phyloP scores from a whole-genome alignment of 495 filamentous ascomycete genomes.

The Podospora sp. region DNA sequence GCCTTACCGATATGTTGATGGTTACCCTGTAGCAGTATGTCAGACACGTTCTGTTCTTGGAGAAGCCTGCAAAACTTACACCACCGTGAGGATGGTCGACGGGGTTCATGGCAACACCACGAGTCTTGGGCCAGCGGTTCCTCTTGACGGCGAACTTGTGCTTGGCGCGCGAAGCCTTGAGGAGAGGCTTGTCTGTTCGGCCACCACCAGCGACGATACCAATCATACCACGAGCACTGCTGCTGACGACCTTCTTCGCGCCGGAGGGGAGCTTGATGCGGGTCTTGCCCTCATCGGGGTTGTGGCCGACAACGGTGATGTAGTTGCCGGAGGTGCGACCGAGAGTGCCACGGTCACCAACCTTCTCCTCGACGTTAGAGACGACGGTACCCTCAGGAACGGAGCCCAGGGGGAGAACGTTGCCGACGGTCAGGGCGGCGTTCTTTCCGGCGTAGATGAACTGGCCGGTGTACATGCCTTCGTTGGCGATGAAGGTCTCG shows the following conservation, averaged over 20 bases:
- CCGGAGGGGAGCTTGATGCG: constrained; percentile 98
- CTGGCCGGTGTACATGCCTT: constrained; percentile 99
- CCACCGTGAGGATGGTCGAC: constrained; percentile 99
- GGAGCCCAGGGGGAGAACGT: constrained; percentile 89
- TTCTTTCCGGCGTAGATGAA: constrained; percentile 99
- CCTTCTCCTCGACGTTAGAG: constrained; percentile 98
- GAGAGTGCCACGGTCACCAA: constrained; percentile 92
- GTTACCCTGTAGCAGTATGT: constrained; percentile 73
- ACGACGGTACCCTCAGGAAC: constrained; percentile 98
- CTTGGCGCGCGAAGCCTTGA: constrained; percentile 98
- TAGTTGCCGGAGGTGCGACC: constrained; percentile 99
- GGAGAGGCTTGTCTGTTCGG: constrained; percentile 97
- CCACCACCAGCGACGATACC: constrained; percentile 99
- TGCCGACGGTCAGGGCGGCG: constrained; percentile 91
- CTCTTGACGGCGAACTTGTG: constrained; percentile 99
- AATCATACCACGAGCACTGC: constrained; percentile 93
- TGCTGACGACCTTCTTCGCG: constrained; percentile 98
- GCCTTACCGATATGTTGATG: constrained; percentile 99
- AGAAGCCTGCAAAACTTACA: constrained; percentile 42
- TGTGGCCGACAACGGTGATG: constrained; percentile 97
- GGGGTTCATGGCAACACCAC: constrained; percentile 99
- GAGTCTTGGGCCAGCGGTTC: constrained; percentile 99
- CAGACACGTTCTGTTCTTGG: constrained; percentile 28
- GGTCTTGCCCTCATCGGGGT: constrained; percentile 98
- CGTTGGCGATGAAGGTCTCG: constrained; percentile 99